Conservation (phyloP, 2,329 filamentous ascomycete species). For the Sporothrix protearum region DNA sequence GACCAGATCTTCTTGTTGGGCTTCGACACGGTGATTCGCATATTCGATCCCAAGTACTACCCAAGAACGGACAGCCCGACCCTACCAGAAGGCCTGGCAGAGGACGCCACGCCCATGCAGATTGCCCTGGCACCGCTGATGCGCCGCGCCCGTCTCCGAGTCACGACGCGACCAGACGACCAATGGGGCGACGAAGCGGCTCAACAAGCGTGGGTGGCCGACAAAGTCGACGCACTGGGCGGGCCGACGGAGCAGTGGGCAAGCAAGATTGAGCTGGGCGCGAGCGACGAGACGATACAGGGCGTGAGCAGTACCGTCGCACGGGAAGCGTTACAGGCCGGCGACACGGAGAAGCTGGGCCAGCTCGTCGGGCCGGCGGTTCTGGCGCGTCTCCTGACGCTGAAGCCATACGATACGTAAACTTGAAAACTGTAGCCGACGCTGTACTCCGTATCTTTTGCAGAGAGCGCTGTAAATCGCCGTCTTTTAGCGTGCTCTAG, state of each 20-base stretch:
- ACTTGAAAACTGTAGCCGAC: too few species aligned
- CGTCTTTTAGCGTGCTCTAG: constrained; percentile 1
- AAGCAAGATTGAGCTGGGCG: constrained; percentile 56
- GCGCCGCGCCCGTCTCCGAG: constrained; percentile 55
- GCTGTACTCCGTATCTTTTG: not conserved
- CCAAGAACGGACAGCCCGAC: constrained; percentile 17
- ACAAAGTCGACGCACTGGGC: constrained; percentile 43
- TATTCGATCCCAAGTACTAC: constrained; percentile 73
- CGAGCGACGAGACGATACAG: constrained; percentile 41
- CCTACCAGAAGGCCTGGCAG: not conserved
- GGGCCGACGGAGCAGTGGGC: constrained; percentile 56
- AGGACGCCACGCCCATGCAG: constrained; percentile 43
- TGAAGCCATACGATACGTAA: constrained; percentile 49
- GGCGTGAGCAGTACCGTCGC: constrained; percentile 61
- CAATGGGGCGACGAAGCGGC: constrained; percentile 56
- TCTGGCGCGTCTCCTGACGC: constrained; percentile 53
- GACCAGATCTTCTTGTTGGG: constrained; percentile 68
- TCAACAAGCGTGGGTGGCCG: constrained; percentile 52
- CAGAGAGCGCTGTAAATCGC: not conserved
- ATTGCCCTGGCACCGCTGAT: constrained; percentile 62
- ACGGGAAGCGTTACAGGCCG: constrained; percentile 50
- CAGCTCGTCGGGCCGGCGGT: constrained; percentile 57
- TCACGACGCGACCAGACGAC: constrained; percentile 60
- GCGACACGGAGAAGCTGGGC: constrained; percentile 47
- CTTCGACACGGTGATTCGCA: constrained; percentile 71